Evolutionary conservation across 108 stramenopile genomes (phyloP), one percentile per base, ranked within the genome.

Genomic region (Schizochytrium sp.): DNA sequence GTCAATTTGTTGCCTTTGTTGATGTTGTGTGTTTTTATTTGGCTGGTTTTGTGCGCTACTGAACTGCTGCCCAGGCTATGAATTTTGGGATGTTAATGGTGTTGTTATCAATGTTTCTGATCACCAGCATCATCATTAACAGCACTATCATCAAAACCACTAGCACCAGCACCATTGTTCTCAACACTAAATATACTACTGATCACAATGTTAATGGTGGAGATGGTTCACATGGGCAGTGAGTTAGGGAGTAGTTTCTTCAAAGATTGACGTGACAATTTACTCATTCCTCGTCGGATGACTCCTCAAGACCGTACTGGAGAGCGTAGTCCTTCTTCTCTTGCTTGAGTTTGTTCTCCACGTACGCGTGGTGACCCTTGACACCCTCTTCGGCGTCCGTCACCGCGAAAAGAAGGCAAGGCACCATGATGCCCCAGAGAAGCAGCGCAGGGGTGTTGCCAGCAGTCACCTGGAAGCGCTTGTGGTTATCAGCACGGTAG

Each of bases 401-500:
- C 61, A 88, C 7, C 46, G 19, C 28, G 38, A 12, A 40, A 13
- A 61, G 2, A 10, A 64, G 4, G 44, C 19, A 4, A 3, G n/a
- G 47, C 4, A 56, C 4, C 42, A 38, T 42, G 87, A 87, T 15
- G 55, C 17, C 15, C 72, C 13, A 72, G 72, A n/a, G n/a, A 17
- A 72, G 28, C 1, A 72, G 72, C 44, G 72, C 1, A 1, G 28
- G 44, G 47, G 50, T 19, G 47, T 46, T 72, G 72, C 19, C 17
- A 7, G 44, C 72, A 17, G 4, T 40, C n/a, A 69, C 8, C 12
- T 7, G 1, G 64, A 69, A 69, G 64, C 64, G 64, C 64, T 69
- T 69, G 64, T 69, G 64, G 42, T 10, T 7, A 15, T 69, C 64
- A 8, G 64, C 64, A 15, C 64, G 64, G 42, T 44, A 69, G 64